Conservation (phyloP, 164 flowering plant species). For the Tetrastigma voinierianum region DNA sequence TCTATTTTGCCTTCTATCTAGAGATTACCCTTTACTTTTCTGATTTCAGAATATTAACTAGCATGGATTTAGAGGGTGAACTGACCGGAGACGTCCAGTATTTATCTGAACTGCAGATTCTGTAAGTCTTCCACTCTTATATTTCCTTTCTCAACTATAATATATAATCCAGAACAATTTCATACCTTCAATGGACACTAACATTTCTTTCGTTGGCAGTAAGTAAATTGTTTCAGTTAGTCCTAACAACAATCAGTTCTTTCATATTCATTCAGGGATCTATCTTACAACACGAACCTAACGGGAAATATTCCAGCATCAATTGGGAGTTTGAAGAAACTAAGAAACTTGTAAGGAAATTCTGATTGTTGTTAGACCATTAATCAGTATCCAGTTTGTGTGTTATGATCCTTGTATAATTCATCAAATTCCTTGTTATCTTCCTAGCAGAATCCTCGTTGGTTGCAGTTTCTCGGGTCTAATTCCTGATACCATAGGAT, state of each 20-base stretch:
- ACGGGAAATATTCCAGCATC: slow-evolving; percentile 50
- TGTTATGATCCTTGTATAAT: not conserved
- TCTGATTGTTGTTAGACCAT: not conserved
- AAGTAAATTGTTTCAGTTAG: too few species aligned
- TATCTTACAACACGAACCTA: slow-evolving; percentile 49
- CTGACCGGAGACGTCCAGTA: slow-evolving; percentile 32
- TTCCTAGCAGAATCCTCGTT: slow-evolving; percentile 41
- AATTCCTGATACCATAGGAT: slow-evolving; percentile 63
- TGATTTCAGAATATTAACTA: slow-evolving; percentile 37
- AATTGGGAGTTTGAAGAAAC: slow-evolving; percentile 44
- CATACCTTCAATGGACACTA: too few species aligned
- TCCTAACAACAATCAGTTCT: slow-evolving; percentile 1
- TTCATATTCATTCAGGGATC: slow-evolving; percentile 33
- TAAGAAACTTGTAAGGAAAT: slow-evolving; percentile 46
- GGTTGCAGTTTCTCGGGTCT: slow-evolving; percentile 65
- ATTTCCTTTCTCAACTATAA: not conserved
- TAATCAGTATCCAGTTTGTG: not conserved
- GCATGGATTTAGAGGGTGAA: slow-evolving; percentile 39
- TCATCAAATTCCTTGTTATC: not conserved
- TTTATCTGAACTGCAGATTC: slow-evolving; percentile 39
- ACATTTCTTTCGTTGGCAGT: too few species aligned
- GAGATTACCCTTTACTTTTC: not conserved
- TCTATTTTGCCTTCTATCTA: not conserved
- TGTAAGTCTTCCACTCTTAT: slow-evolving; percentile 34
- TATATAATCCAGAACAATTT: not conserved